Evolutionary conservation across 1,284 basidiomycete species (phyloP).

Genomic region (Trichosporon sp.): DNA sequence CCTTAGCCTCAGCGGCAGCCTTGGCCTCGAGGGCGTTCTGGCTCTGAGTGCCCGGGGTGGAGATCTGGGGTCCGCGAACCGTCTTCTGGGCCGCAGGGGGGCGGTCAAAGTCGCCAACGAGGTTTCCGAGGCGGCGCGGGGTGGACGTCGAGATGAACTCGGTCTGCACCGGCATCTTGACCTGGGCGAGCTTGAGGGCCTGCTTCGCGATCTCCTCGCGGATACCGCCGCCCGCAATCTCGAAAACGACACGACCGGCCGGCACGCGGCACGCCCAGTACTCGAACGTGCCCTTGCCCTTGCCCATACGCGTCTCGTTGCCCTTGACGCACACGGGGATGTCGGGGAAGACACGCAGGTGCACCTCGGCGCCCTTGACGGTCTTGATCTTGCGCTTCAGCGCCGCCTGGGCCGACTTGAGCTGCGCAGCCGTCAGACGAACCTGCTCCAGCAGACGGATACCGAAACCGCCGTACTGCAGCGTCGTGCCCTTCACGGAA

Average conservation of each 20-base stretch:
- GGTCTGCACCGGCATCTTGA: conserved; percentile 83
- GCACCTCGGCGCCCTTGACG: conserved; percentile 87
- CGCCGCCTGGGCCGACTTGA: conserved; percentile 81
- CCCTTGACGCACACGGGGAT: conserved; percentile 98
- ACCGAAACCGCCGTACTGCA: conserved; percentile 85
- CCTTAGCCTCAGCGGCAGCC: not conserved
- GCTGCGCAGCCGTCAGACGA: conserved; percentile 87
- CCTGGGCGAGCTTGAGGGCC: conserved; percentile 84
- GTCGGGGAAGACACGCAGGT: conserved; percentile 90
- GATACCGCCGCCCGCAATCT: conserved; percentile 87
- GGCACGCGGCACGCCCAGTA: conserved; percentile 95
- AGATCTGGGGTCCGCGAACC: not conserved
- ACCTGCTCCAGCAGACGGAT: conserved; percentile 83
- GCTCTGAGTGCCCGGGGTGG: conserved; percentile 11
- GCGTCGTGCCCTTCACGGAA: conserved; percentile 88
- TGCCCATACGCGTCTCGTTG: conserved; percentile 99
- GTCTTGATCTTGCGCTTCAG: conserved; percentile 88
- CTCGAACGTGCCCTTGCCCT: conserved; percentile 97
- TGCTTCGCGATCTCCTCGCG: conserved; percentile 91
- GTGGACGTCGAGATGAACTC: conserved; percentile 79
- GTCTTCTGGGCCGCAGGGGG: conserved; percentile 38
- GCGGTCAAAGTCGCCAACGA: conserved; percentile 42
- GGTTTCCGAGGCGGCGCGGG: conserved; percentile 73
- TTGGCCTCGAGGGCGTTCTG: not conserved
- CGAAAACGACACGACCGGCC: conserved; percentile 90